Conservation (phyloP, 768 basidiomycete genomes). For the Lactifluus volemus region DNA sequence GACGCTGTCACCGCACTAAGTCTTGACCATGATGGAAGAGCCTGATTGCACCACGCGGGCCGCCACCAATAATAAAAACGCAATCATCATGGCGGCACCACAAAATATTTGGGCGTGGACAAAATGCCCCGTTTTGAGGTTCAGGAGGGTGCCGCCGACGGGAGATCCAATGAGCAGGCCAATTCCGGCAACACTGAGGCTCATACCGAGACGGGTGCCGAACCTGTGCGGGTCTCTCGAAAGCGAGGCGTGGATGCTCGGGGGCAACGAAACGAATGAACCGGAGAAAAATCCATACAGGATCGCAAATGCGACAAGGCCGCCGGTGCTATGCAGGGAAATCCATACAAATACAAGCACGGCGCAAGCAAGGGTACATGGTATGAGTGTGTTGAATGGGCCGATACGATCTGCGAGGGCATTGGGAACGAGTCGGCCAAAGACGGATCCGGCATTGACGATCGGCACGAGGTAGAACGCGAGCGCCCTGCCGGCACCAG, state of each 20-base stretch:
- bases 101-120: conserved; percentile 11
- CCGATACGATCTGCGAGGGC: conserved; percentile 27
- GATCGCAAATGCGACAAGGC: conserved; percentile 27
- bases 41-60: conserved; percentile 7
- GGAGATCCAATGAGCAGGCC: conserved; percentile 21
- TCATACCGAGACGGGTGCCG: conserved; percentile 23
- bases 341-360: conserved; percentile 27
- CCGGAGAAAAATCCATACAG: conserved; percentile 33
- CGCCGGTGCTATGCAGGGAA: conserved; percentile 22
- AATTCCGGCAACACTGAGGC: conserved; percentile 18
- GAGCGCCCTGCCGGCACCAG: conserved; percentile 14
- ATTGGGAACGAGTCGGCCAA: conserved; percentile 26
- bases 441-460: conserved; percentile 25
- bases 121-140: conserved; percentile 9
- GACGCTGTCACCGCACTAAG: neutral
- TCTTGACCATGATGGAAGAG: neutral
- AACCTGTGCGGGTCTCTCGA: conserved; percentile 11
- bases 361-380: conserved; percentile 21
- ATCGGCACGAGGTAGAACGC: conserved; percentile 27
- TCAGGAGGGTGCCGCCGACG: conserved; percentile 18
- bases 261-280: conserved; percentile 14
- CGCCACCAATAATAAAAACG: neutral
- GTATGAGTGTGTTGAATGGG: conserved; percentile 24
- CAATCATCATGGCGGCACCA: neutral
- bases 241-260: conserved; percentile 2